These are phyloP conservation scores for Phaffia tasmanica DNA, from an alignment of 768 basidiomycete genomes.

Conservation along the genomic window DNA sequence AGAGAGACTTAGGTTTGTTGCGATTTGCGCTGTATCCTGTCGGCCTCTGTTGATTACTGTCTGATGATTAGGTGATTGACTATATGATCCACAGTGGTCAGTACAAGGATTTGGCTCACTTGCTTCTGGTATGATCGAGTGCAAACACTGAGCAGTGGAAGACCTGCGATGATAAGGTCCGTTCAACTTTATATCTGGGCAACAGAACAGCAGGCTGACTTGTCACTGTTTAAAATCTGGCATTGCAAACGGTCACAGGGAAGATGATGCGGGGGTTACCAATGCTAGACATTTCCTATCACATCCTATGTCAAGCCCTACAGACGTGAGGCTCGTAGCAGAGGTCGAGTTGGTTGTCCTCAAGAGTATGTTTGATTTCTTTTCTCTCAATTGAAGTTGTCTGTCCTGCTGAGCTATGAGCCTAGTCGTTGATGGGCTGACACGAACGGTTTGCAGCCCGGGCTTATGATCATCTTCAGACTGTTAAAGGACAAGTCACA, in stretches of 20 bases:
- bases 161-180: conserved; percentile 67
- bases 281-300: conserved; percentile 53
- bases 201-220: too few relatives aligned
- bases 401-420: background rate
- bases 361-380: conserved; percentile 52
- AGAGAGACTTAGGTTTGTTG: conserved; percentile 64
- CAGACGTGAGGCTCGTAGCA: conserved; percentile 77
- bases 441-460: conserved; percentile 49
- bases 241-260: too few relatives aligned
- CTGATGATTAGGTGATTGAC: background rate
- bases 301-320: conserved; percentile 78
- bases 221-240: too few relatives aligned
- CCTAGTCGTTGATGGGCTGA: conserved; percentile 1
- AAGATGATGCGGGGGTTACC: conserved; percentile 70
- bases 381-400: background rate
- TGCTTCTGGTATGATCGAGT: conserved; percentile 40
- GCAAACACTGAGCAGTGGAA: conserved; percentile 82
- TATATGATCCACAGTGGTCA: conserved; percentile 1
- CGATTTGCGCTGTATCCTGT: background rate
- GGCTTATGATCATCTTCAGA: conserved; percentile 80
- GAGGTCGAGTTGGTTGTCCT: conserved; percentile 82
- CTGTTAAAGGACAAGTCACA: conserved; percentile 75
- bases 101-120: conserved; percentile 19
- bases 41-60: conserved; percentile 7
- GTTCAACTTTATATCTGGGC: too few relatives aligned